phyloP scores from a whole-genome alignment of 1,284 basidiomycete genomes.

The Clitocybe nebularis region DNA sequence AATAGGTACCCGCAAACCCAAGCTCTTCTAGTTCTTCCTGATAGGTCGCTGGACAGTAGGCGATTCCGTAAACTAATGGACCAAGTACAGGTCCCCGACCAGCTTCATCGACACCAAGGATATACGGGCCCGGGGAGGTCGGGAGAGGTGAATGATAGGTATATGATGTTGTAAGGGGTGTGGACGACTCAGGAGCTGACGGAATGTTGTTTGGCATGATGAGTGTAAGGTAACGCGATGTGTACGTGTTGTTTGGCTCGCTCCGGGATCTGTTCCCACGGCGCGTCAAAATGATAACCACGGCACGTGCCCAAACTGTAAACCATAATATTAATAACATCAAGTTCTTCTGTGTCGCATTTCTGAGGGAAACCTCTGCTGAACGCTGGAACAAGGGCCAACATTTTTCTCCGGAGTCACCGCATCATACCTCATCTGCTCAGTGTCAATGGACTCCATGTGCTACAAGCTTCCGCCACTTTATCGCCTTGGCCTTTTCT shows the following conservation, averaged over 20 bases:
- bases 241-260: slow-evolving; percentile 21
- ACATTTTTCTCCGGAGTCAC: too few relatives aligned
- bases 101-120: slow-evolving; percentile 96
- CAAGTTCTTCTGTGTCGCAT: too few relatives aligned
- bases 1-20: slow-evolving; percentile 88
- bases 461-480: too few relatives aligned
- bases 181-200: slow-evolving; percentile 52
- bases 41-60: slow-evolving; percentile 86
- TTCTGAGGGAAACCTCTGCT: too few relatives aligned
- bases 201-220: slow-evolving; percentile 28
- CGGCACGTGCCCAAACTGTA: too few relatives aligned
- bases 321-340: too few relatives aligned
- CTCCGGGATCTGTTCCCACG: too few relatives aligned
- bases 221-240: slow-evolving; percentile 12
- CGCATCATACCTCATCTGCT: too few relatives aligned
- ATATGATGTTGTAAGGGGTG: slow-evolving; percentile 69
- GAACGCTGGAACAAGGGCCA: too few relatives aligned
- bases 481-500: too few relatives aligned
- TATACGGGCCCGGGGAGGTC: slow-evolving; percentile 64
- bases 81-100: slow-evolving; percentile 93
- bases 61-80: slow-evolving; percentile 93
- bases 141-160: slow-evolving; percentile 78
- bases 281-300: too few relatives aligned
- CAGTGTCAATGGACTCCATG: too few relatives aligned
- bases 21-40: slow-evolving; percentile 71